Percentiles rank a stretch among this genome's conserved stretches.
phyloP scores from a whole-genome alignment of 371 early-diverging fungal genomes.

The Batrachochytrium dendrobatidis region DNA sequence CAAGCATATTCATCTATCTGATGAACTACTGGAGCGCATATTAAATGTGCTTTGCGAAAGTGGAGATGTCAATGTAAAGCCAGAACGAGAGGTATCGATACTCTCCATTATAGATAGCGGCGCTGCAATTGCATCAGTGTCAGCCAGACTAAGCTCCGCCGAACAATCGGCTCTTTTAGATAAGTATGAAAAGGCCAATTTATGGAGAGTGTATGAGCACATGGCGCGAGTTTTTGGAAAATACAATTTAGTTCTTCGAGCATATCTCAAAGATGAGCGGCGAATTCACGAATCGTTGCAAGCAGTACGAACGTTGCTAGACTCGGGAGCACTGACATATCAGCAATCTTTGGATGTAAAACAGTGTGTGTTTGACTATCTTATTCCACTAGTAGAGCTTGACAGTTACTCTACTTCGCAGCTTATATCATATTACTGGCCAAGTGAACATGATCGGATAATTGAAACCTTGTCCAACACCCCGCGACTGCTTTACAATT shows the following conservation, averaged over 20 bases:
- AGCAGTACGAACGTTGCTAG: slow-evolving; percentile 47
- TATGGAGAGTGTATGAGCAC: slow-evolving; percentile 65
- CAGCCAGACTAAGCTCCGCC: neutral
- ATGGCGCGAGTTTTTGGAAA: slow-evolving; percentile 54
- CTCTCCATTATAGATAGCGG: slow-evolving; percentile 47
- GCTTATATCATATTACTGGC: slow-evolving; percentile 51
- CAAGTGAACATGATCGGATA: slow-evolving; percentile 55
- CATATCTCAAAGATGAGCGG: slow-evolving; percentile 60
- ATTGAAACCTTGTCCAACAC: slow-evolving; percentile 46
- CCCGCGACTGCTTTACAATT: slow-evolving; percentile 54
- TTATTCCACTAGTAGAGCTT: slow-evolving; percentile 61
- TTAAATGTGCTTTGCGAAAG: slow-evolving; percentile 51
- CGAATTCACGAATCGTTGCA: slow-evolving; percentile 51
- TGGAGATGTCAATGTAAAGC: slow-evolving; percentile 42
- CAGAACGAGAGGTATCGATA: slow-evolving; percentile 62
- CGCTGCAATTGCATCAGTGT: neutral
- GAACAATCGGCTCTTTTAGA: slow-evolving; percentile 50
- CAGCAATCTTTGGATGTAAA: slow-evolving; percentile 52
- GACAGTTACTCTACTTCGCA: slow-evolving; percentile 58
- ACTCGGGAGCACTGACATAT: slow-evolving; percentile 38
- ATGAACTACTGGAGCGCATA: slow-evolving; percentile 51
- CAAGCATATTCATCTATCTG: slow-evolving; percentile 52
- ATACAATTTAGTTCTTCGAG: slow-evolving; percentile 58
- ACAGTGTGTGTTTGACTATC: slow-evolving; percentile 51
- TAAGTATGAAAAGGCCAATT: slow-evolving; percentile 57